Evolutionary conservation across 495 filamentous ascomycete species (phyloP).

Genomic region (Aspergillus conjunctus): DNA sequence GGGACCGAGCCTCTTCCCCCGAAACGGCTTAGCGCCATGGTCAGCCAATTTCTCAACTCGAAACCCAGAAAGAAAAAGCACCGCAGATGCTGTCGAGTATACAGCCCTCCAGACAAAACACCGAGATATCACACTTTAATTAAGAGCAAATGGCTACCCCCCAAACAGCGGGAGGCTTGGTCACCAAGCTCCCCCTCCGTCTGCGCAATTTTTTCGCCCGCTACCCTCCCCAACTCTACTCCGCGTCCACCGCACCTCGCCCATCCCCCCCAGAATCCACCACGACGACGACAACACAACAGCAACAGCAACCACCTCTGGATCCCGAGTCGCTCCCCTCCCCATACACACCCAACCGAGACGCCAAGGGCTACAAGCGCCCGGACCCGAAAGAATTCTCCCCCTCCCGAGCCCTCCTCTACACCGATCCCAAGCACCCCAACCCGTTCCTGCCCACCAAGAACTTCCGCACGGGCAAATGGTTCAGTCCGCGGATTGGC

Average conservation of each 20-base stretch:
- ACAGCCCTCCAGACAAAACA: not conserved
- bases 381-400: slow-evolving; percentile 39
- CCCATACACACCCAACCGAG: slow-evolving; percentile 50
- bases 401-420: slow-evolving; percentile 39
- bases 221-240: slow-evolving; percentile 69
- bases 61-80: slow-evolving; percentile 6
- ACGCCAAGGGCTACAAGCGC: slow-evolving; percentile 45
- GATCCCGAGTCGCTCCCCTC: slow-evolving; percentile 40
- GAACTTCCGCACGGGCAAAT: slow-evolving; percentile 70
- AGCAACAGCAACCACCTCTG: slow-evolving; percentile 30
- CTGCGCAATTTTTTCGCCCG: slow-evolving; percentile 87
- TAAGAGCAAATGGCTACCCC: slow-evolving; percentile 33
- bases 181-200: slow-evolving; percentile 56
- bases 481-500: slow-evolving; percentile 79
- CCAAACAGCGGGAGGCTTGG: slow-evolving; percentile 16
- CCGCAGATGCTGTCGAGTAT: not conserved
- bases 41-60: slow-evolving; percentile 22
- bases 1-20: slow-evolving; percentile 6
- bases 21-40: slow-evolving; percentile 26
- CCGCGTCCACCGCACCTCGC: slow-evolving; percentile 43
- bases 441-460: slow-evolving; percentile 79
- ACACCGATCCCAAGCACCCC: slow-evolving; percentile 37
- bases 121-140: not conserved
- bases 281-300: slow-evolving; percentile 25
- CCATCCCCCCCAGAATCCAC: slow-evolving; percentile 37